These are phyloP conservation scores for Fusarium continuum DNA, from an alignment of 2,329 filamentous ascomycete species.

Conservation along the genomic window DNA sequence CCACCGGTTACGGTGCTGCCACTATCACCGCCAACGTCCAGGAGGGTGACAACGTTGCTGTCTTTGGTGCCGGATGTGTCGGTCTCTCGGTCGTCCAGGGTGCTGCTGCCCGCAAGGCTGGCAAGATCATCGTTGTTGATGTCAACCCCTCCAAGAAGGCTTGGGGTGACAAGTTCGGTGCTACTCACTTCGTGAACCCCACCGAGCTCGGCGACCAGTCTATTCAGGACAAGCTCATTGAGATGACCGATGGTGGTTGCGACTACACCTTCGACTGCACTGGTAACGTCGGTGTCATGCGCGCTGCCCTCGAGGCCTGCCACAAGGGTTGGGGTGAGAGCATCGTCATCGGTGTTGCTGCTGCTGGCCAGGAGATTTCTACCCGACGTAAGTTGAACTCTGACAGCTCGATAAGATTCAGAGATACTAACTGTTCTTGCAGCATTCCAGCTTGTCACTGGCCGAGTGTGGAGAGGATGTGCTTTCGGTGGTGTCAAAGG, in stretches of 20 bases:
- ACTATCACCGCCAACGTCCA: slow-evolving; percentile 93
- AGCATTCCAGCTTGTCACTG: slow-evolving; percentile 99
- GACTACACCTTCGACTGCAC: slow-evolving; percentile 99
- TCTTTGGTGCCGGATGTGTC: slow-evolving; percentile 97
- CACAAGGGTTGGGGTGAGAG: slow-evolving; percentile 99
- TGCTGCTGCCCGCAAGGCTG: slow-evolving; percentile 83
- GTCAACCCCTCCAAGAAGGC: slow-evolving; percentile 91
- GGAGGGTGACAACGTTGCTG: slow-evolving; percentile 85
- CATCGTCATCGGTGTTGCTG: slow-evolving; percentile 97
- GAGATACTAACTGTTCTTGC: slow-evolving; percentile 41
- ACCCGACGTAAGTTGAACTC: slow-evolving; percentile 78
- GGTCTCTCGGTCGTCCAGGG: slow-evolving; percentile 96
- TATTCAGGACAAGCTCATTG: slow-evolving; percentile 90
- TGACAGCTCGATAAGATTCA: background rate
- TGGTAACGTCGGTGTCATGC: slow-evolving; percentile 95
- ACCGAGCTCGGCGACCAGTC: slow-evolving; percentile 79
- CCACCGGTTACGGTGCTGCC: slow-evolving; percentile 95
- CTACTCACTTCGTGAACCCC: slow-evolving; percentile 97
- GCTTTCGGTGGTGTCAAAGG: slow-evolving; percentile 99
- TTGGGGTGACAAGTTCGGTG: slow-evolving; percentile 94
- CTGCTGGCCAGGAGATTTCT: slow-evolving; percentile 93
- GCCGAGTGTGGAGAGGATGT: slow-evolving; percentile 96
- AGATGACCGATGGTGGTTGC: slow-evolving; percentile 97
- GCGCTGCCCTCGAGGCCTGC: slow-evolving; percentile 93
- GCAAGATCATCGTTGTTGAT: slow-evolving; percentile 76